Conservation (phyloP, 306 rosid species). For the Fragaria iinumae region DNA sequence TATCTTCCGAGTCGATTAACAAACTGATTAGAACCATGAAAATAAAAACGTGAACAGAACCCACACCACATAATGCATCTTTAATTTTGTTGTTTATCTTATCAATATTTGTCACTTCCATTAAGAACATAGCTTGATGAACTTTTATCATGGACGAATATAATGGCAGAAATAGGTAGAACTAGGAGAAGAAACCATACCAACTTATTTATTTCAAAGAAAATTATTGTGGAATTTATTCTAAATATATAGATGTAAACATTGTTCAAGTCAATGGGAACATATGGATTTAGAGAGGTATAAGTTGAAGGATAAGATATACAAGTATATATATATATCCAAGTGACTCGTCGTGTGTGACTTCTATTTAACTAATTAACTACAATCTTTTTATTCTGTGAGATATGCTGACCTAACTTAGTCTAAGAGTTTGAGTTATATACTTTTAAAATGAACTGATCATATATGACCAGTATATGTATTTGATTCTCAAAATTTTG, state of each 20-base stretch:
- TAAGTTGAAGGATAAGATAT: background rate
- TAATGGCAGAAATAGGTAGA: background rate
- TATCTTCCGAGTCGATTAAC: background rate
- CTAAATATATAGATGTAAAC: too few species aligned
- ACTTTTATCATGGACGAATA: background rate
- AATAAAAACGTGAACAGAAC: background rate
- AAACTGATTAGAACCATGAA: background rate
- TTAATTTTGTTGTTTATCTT: background rate
- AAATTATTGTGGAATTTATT: background rate
- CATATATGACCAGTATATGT: background rate
- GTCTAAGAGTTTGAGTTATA: background rate
- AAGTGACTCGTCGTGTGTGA: background rate
- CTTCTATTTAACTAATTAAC: background rate
- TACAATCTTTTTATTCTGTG: conserved; percentile 19
- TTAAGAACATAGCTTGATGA: background rate
- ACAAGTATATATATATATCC: background rate
- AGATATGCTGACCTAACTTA: background rate
- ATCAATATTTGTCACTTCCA: background rate
- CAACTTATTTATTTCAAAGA: background rate
- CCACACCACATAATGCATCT: background rate
- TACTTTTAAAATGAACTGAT: background rate
- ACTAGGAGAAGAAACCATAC: background rate
- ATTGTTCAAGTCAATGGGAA: background rate
- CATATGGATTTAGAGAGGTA: background rate
- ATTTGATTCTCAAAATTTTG: background rate